Conservation (phyloP, 257 asterid genomes). For the Solanum lignicaule region DNA sequence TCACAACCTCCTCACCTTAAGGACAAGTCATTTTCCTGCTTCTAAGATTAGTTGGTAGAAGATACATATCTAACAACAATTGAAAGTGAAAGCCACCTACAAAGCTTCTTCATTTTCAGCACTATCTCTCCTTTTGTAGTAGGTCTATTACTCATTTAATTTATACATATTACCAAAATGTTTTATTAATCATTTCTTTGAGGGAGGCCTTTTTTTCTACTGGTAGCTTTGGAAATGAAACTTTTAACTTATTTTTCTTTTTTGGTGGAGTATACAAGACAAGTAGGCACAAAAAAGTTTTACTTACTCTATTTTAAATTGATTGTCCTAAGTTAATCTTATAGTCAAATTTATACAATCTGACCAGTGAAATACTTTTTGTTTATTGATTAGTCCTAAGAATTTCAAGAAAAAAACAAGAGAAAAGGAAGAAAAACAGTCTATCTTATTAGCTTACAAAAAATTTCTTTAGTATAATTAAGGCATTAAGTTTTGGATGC, state of each 20-base stretch:
- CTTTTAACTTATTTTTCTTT: background rate
- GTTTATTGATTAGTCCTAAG: background rate
- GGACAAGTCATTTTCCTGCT: background rate
- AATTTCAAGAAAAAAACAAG: background rate
- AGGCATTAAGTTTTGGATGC: background rate
- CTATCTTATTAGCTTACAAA: background rate
- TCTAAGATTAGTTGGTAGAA: background rate
- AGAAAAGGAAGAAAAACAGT: background rate
- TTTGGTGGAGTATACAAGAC: background rate
- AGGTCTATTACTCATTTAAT: background rate
- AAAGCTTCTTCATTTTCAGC: background rate
- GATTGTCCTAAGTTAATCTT: background rate
- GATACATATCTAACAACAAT: background rate
- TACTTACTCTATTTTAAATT: background rate
- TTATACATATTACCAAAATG: background rate
- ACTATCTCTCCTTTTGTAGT: background rate
- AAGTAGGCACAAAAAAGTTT: background rate
- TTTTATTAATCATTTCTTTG: background rate
- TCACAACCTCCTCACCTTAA: background rate
- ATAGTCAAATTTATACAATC: background rate
- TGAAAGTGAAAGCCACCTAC: conserved; percentile 6
- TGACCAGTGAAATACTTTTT: background rate
- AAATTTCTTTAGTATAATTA: background rate
- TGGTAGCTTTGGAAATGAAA: background rate
- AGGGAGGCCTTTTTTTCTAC: background rate